These are phyloP conservation scores for Coemansia sp. DNA, from an alignment of 192 early-diverging fungal species.

Conservation along the genomic window DNA sequence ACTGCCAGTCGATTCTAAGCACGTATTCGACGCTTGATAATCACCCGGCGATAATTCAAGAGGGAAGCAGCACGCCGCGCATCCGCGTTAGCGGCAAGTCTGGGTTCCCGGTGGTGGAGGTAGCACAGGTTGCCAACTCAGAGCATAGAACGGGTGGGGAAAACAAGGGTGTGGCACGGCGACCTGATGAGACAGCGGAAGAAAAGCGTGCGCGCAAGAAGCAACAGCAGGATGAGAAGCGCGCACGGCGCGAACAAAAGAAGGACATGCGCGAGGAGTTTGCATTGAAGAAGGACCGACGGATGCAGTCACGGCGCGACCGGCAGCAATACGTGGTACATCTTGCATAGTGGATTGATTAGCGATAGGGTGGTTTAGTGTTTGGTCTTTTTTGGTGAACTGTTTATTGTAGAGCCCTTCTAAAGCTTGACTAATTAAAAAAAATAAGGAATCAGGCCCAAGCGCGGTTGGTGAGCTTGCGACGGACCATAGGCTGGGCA, in stretches of 20 bases:
- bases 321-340: conserved; percentile 46
- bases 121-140: conserved; percentile 19
- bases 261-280: conserved; percentile 35
- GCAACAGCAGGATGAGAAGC: conserved; percentile 77
- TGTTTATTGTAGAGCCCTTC: background rate
- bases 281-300: conserved; percentile 46
- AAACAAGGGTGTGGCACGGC: conserved; percentile 73
- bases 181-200: conserved; percentile 81
- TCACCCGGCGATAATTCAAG: conserved; percentile 79
- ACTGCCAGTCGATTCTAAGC: conserved; percentile 85
- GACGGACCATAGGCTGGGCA: conserved; percentile 69
- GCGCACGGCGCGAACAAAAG: conserved; percentile 46
- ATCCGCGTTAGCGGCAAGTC: conserved; percentile 71
- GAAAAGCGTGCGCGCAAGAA: conserved; percentile 92
- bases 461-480: conserved; percentile 56
- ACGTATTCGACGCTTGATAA: conserved; percentile 96
- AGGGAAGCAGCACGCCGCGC: conserved; percentile 57
- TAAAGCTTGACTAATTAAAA: background rate
- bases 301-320: conserved; percentile 49
- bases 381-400: background rate
- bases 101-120: conserved; percentile 63
- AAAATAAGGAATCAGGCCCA: conserved; percentile 50
- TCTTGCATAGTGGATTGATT: background rate
- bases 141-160: conserved; percentile 30
- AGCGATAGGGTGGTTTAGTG: background rate